These are phyloP conservation scores for Phyllosticta citrichinensis DNA, from an alignment of 2,329 filamentous ascomycete species.

Conservation along the genomic window DNA sequence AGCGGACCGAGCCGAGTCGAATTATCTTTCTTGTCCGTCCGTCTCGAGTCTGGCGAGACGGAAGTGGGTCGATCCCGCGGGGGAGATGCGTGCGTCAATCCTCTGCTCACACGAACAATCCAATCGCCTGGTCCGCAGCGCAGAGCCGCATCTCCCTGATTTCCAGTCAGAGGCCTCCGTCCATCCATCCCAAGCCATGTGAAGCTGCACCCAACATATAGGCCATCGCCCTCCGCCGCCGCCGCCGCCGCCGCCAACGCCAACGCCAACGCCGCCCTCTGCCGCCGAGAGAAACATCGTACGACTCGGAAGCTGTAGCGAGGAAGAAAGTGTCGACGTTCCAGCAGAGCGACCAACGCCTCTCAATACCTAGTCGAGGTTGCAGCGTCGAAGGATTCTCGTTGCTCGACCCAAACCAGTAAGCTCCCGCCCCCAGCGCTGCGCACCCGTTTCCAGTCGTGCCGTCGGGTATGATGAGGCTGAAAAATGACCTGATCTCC, in stretches of 20 bases:
- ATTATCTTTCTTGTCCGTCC: neutral
- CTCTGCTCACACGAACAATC: neutral
- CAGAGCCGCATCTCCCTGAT: constrained; percentile 5
- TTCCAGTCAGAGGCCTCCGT: constrained; percentile 4
- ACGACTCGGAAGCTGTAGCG: neutral
- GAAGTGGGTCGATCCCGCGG: neutral
- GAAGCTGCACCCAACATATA: constrained; percentile 2
- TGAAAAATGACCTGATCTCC: neutral
- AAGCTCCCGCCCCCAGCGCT: constrained; percentile 6
- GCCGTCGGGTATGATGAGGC: neutral
- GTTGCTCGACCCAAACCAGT: constrained; percentile 8
- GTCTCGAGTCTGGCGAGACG: neutral
- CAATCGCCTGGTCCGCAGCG: constrained; percentile 2
- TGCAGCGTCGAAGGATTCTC: constrained; percentile 4
- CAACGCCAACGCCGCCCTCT: neutral
- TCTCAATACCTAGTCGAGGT: neutral
- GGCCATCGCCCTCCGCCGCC: neutral
- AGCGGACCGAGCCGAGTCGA: neutral
- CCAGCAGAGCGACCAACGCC: neutral
- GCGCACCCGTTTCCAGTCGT: neutral
- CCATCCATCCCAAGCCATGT: neutral
- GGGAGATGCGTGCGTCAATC: neutral
- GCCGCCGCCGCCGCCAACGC: neutral
- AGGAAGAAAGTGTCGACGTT: no score
- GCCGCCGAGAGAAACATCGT: no score